A percentile compares a stretch with the other conserved stretches of the same genome.
Evolutionary conservation across 2,329 filamentous ascomycete species (phyloP).

Genomic region (Verticillium tricorpus): DNA sequence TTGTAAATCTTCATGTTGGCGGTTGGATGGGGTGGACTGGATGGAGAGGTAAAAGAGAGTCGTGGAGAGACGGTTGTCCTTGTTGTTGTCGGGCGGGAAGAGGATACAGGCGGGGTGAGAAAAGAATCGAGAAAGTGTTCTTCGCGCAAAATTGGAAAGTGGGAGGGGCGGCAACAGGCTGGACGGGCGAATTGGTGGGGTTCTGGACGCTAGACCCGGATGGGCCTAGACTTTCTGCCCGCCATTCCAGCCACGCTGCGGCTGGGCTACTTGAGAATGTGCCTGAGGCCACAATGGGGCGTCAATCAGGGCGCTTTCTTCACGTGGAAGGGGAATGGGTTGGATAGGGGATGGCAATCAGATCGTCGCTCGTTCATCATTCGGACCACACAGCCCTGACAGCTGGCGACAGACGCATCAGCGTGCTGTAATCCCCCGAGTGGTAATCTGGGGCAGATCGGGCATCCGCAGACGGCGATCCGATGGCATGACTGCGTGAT

Average conservation of each 20-base stretch:
- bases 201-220: slow-evolving; percentile 10
- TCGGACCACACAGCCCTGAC: background rate
- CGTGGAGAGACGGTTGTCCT: slow-evolving; percentile 6
- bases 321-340: background rate
- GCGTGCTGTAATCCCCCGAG: background rate
- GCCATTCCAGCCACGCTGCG: background rate
- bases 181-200: slow-evolving; percentile 13
- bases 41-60: slow-evolving; percentile 13
- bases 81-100: slow-evolving; percentile 9
- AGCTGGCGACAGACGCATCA: background rate
- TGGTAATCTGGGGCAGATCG: background rate
- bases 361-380: background rate
- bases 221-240: background rate
- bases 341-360: background rate
- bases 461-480: background rate
- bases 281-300: background rate
- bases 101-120: slow-evolving; percentile 12
- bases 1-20: slow-evolving; percentile 72
- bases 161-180: slow-evolving; percentile 9
- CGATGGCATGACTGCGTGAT: background rate
- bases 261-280: background rate
- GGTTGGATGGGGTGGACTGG: slow-evolving; percentile 22
- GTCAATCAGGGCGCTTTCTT: background rate
- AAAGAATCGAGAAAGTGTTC: slow-evolving; percentile 7
- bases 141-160: slow-evolving; percentile 15